A percentile compares a stretch with the other conserved stretches of the same genome.
Conservation (phyloP, 345 rosid genomes). For the Moricandia moricandioides region DNA sequence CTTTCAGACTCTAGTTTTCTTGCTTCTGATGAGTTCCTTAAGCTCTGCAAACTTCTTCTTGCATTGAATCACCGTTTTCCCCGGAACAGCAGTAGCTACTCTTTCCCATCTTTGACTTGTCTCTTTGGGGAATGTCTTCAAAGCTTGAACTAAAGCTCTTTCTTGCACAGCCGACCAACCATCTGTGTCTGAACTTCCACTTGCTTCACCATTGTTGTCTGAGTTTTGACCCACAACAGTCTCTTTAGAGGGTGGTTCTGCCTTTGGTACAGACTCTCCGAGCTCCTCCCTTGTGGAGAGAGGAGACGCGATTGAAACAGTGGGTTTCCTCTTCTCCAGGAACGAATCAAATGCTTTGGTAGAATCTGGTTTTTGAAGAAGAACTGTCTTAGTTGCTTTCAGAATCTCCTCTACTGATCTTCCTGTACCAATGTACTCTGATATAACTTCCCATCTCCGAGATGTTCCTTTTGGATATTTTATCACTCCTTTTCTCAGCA, state of each 20-base stretch:
- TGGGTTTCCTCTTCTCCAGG: conserved; percentile 93
- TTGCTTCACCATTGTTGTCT: conserved; percentile 40
- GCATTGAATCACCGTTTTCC: conserved; percentile 88
- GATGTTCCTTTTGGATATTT: conserved; percentile 95
- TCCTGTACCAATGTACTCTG: conserved; percentile 87
- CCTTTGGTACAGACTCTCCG: conserved; percentile 41
- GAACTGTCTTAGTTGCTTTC: conserved; percentile 94
- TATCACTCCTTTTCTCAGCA: conserved; percentile 81
- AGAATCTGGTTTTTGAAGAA: conserved; percentile 90
- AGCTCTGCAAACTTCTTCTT: conserved; percentile 81
- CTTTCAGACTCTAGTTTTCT: conserved; percentile 46
- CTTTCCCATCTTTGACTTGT: conserved; percentile 93
- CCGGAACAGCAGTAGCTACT: conserved; percentile 97
- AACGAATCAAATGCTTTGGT: conserved; percentile 92
- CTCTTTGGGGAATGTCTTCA: conserved; percentile 96
- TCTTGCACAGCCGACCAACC: conserved; percentile 94
- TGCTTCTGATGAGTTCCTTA: conserved; percentile 81
- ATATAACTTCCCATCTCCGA: conserved; percentile 95
- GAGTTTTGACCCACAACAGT: conserved; percentile 41
- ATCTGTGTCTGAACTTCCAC: conserved; percentile 66
- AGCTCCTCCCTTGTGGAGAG: conserved; percentile 82
- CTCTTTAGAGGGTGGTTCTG: conserved; percentile 26
- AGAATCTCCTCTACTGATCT: conserved; percentile 95
- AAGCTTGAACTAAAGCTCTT: conserved; percentile 87
- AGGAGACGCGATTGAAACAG: conserved; percentile 67